A percentile compares a stretch with the other conserved stretches of the same genome.
Evolutionary conservation across 1,284 basidiomycete species (phyloP).

Genomic region (Entoloma clypeatum): DNA sequence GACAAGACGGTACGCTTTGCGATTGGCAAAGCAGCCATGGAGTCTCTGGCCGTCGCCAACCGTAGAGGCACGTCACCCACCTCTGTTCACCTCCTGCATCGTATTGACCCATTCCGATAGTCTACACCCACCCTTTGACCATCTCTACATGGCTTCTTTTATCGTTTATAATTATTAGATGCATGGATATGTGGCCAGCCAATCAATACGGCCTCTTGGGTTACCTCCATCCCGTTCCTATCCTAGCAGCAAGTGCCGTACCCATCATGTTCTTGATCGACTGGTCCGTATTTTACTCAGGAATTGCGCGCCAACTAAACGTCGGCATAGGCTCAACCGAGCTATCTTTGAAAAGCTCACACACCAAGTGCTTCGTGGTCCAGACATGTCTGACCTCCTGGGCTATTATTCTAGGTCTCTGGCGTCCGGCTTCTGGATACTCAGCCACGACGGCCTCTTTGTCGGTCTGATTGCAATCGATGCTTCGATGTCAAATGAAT

Average conservation of each 20-base stretch:
- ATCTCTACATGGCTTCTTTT: conserved; percentile 58
- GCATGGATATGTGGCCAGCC: conserved; percentile 65
- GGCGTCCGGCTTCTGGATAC: conserved; percentile 64
- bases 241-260: conserved; percentile 59
- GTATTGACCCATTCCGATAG: conserved; percentile 33
- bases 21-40: conserved; percentile 68
- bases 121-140: conserved; percentile 54
- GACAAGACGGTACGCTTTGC: conserved; percentile 59
- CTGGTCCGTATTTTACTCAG: conserved; percentile 46
- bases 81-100: background rate
- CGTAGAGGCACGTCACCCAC: conserved; percentile 40
- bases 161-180: conserved; percentile 54
- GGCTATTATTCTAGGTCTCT: conserved; percentile 59
- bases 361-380: conserved; percentile 49
- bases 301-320: conserved; percentile 2
- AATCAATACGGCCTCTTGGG: conserved; percentile 39
- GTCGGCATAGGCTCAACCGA: conserved; percentile 56
- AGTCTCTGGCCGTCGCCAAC: conserved; percentile 69
- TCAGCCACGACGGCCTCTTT: conserved; percentile 57
- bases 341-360: conserved; percentile 59
- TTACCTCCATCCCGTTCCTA: conserved; percentile 59
- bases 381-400: conserved; percentile 53
- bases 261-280: conserved; percentile 67
- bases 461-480: conserved; percentile 72
- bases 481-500: conserved; percentile 44